A percentile compares a stretch with the other conserved stretches of the same genome.
These are phyloP conservation scores for Eimeria praecox DNA, from an alignment of 169 alveolate genomes.

Conservation along the genomic window DNA sequence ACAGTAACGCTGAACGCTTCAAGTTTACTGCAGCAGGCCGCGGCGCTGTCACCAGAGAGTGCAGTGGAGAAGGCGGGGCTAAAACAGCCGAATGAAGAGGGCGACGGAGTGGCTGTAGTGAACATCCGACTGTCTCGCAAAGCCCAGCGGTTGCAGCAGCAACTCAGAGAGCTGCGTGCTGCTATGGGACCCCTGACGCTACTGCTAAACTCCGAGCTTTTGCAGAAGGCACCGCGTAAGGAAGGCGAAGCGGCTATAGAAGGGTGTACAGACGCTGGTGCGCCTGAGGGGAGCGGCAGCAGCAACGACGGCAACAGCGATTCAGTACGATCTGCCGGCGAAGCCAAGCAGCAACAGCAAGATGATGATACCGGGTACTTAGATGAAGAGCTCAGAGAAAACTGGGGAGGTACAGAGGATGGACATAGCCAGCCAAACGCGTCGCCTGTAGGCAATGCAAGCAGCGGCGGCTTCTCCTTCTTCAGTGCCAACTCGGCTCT, in stretches of 20 bases:
- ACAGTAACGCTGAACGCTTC: slow-evolving; percentile 72
- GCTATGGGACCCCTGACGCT: slow-evolving; percentile 77
- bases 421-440: background rate
- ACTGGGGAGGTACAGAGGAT: slow-evolving; percentile 29
- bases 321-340: background rate
- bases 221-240: slow-evolving; percentile 24
- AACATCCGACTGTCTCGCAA: slow-evolving; percentile 57
- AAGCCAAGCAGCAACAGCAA: slow-evolving; percentile 18
- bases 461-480: slow-evolving; percentile 77
- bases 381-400: slow-evolving; percentile 55
- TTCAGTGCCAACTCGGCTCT: slow-evolving; percentile 76
- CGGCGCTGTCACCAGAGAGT: slow-evolving; percentile 26
- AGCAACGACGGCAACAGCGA: background rate
- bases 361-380: slow-evolving; percentile 38
- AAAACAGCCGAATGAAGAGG: slow-evolving; percentile 74
- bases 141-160: slow-evolving; percentile 62
- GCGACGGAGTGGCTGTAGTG: slow-evolving; percentile 80
- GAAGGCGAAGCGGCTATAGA: background rate
- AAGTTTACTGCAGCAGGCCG: slow-evolving; percentile 59
- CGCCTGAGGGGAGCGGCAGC: slow-evolving; percentile 17
- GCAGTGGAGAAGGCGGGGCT: slow-evolving; percentile 9
- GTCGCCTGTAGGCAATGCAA: background rate
- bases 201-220: slow-evolving; percentile 59
- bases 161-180: slow-evolving; percentile 60
- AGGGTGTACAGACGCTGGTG: background rate